Evolutionary conservation across 2,329 filamentous ascomycete species (phyloP), one percentile per base, ranked within the genome.

Genomic region (Talaromyces albobiverticillius): DNA sequence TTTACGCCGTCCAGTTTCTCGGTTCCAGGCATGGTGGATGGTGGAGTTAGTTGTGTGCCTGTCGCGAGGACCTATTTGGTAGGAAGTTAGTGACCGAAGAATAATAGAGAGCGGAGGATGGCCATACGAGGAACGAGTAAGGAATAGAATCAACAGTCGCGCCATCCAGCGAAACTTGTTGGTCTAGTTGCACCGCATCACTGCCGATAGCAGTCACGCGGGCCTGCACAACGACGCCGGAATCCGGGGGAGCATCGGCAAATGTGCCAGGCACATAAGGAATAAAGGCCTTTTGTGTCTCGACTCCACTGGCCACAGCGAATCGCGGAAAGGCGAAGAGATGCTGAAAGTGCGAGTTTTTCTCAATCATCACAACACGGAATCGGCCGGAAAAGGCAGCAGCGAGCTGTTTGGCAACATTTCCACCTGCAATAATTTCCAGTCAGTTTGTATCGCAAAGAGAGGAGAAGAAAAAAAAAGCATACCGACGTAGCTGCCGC

Each of bases 331-430:
- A 50, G 23, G 34, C 36, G 34, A 50, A 50, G n/a, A 50, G 23
- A 26, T 50, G 36, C n/a, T 50, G 36, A 34, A 50, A 50, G 26
- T 50, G 47, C 9, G 47, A 50, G 20, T 40, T 50, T 20, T 25
- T 50, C n/a, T 50, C 47, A 31, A 41, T 50, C 47, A 50, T n/a
- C 16, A 38, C 25, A 6, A 50, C 47, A 25, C 23, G 47, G 10
- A 42, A 42, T 22, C 22, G 18, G 16, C 10, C 40, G n/a, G 7
- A 4, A 4, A 42, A 22, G n/a, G 18, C 22, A 13, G 18, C 8
- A 11, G 18, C 40, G 5, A 42, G 40, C 6, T 23, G 7, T 14
- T 42, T 16, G 3, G 40, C 18, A 8, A 18, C 20, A 14, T 42
- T 42, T 9, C 22, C 18, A 3, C 40, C 40, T 42, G 22, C 14